Evolutionary conservation across 2,329 filamentous ascomycete genomes (phyloP).

Genomic region (Pyrenochaeta sp.): DNA sequence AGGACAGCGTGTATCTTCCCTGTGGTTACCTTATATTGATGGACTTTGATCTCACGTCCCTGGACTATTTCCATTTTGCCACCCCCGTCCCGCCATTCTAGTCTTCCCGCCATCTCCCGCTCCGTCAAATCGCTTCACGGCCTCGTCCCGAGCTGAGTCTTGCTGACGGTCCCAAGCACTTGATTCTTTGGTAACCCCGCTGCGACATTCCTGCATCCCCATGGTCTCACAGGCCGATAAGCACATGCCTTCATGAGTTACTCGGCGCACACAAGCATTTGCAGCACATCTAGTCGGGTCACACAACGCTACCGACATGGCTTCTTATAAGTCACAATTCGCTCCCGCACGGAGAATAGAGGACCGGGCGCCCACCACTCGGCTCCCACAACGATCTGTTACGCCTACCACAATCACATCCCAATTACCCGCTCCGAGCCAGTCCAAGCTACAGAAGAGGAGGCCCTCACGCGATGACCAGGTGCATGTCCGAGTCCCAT

Average conservation of each 20-base stretch:
- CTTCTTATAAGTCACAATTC: slow-evolving; percentile 51
- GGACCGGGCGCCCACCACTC: slow-evolving; percentile 40
- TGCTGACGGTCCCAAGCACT: slow-evolving; percentile 39
- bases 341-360: slow-evolving; percentile 43
- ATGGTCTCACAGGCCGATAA: slow-evolving; percentile 32
- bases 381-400: slow-evolving; percentile 46
- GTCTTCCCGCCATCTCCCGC: slow-evolving; percentile 32
- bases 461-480: slow-evolving; percentile 44
- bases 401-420: slow-evolving; percentile 41
- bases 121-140: slow-evolving; percentile 31
- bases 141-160: slow-evolving; percentile 40
- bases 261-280: slow-evolving; percentile 41
- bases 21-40: slow-evolving; percentile 40
- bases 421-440: slow-evolving; percentile 31
- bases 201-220: slow-evolving; percentile 20
- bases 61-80: slow-evolving; percentile 38
- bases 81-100: slow-evolving; percentile 40
- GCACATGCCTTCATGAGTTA: slow-evolving; percentile 52
- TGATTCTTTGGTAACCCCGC: slow-evolving; percentile 26
- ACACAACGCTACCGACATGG: slow-evolving; percentile 49
- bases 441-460: slow-evolving; percentile 48
- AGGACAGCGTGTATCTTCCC: slow-evolving; percentile 34
- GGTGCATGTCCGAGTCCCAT: slow-evolving; percentile 17
- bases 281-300: slow-evolving; percentile 45
- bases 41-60: slow-evolving; percentile 36